A percentile compares a stretch with the other conserved stretches of the same genome.
These are phyloP conservation scores for Ascochyta pisi DNA, from an alignment of 2,329 filamentous ascomycete species.

Conservation along the genomic window DNA sequence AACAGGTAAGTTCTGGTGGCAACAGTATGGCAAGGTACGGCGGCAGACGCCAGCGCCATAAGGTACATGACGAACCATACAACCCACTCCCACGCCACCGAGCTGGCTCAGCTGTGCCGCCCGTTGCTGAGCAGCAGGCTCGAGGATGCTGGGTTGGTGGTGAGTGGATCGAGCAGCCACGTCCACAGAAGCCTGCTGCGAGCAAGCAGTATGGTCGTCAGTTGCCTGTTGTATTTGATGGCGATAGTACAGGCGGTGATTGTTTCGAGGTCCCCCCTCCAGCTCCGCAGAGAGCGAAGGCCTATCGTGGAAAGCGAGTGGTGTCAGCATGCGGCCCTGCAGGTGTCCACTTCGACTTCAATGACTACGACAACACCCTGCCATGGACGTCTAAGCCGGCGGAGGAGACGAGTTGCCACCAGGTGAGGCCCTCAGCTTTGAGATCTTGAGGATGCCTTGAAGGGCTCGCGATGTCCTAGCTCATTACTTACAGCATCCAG, in stretches of 20 bases:
- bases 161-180: not conserved
- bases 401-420: not conserved
- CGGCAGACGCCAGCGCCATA: not conserved
- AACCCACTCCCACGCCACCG: not conserved
- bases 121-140: not conserved
- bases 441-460: not conserved
- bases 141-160: conserved; percentile 9
- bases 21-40: not conserved
- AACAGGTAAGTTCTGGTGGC: not conserved
- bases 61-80: not conserved
- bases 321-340: not conserved
- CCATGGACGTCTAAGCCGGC: conserved; percentile 14
- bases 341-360: conserved; percentile 25
- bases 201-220: not conserved
- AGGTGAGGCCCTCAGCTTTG: not conserved
- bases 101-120: not conserved
- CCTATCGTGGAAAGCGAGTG: not conserved
- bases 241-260: not conserved
- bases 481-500: conserved; percentile 8
- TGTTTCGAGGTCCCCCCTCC: conserved; percentile 12
- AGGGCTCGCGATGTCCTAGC: not conserved
- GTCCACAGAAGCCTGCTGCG: not conserved
- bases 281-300: not conserved
- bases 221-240: not conserved
- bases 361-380: conserved; percentile 17